Evolutionary conservation across 306 rosid genomes (phyloP), one percentile per base, ranked within the genome.

Genomic region (Quercus cerris): DNA sequence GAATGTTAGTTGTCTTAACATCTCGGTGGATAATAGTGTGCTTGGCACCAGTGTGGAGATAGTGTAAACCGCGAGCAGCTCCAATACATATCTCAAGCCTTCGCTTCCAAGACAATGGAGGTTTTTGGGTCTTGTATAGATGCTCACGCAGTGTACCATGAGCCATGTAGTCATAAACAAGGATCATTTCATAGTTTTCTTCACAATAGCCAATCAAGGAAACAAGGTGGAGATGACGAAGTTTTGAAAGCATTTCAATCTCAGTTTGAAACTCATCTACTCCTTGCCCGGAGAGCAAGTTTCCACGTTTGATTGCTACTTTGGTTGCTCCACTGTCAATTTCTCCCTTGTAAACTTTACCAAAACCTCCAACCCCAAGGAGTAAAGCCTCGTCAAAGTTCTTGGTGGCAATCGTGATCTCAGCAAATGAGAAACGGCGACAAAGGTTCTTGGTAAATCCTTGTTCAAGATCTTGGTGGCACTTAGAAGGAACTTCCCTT

Each of bases 181-280:
- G 97, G 82, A 94, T 92, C 98, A 94, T 94, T 85, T 94, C 97
- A 46, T 84, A 83, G 89, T 94, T 92, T 57, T 94, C 98, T 81
- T 92, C 98, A 23, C 97, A 94, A 75, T 91, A 94, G 66, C 98
- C 98, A 56, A 94, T 92, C 77, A 94, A 74, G 0, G 98, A 94
- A 67, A 94, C 98, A 72, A 94, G 98, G 84, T 94, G 98, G 68
- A 97, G 92, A 74, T 94, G 98, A 31, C 97, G 97, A 76, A 94
- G 97, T 84, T 94, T 94, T 30, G 98, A 94, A 44, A 94, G 98
- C 97, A 94, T 94, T 83, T 94, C 98, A 84, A 94, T 94, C 90
- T 94, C 98, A 23, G 97, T 94, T 74, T 92, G 98, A 79, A 94
- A 94, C 68, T 94, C 98, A 20, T 94, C 94, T 20, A 94, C 97